Conservation (phyloP, 768 basidiomycete genomes). For the Calocybe cyanea region DNA sequence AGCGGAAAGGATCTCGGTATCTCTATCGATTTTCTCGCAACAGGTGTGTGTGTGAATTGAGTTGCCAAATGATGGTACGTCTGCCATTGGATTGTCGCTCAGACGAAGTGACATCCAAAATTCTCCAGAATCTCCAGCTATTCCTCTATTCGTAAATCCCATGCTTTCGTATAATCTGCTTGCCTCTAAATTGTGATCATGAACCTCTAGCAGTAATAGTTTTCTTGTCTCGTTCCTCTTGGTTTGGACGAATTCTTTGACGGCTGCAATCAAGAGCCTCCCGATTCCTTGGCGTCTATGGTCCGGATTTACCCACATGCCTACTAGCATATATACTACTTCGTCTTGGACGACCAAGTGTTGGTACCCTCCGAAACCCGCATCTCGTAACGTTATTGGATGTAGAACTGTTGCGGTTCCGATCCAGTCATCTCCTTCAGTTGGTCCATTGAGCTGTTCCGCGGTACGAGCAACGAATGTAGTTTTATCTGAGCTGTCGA, state of each 20-base stretch:
- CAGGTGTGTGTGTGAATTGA: no score
- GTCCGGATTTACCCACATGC: slow-evolving; percentile 11
- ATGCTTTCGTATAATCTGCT: slow-evolving; percentile 4
- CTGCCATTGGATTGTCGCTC: no score
- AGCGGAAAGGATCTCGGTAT: neutral
- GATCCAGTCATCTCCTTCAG: slow-evolving; percentile 9
- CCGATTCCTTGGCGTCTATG: slow-evolving; percentile 8
- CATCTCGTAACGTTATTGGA: slow-evolving; percentile 10
- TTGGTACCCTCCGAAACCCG: neutral
- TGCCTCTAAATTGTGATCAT: slow-evolving; percentile 2
- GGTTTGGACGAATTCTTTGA: neutral
- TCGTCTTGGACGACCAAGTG: slow-evolving; percentile 1
- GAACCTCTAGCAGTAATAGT: slow-evolving; percentile 5
- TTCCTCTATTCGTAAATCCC: slow-evolving; percentile 4
- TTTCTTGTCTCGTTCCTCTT: neutral
- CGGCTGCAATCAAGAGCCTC: slow-evolving; percentile 3
- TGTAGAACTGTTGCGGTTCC: slow-evolving; percentile 17
- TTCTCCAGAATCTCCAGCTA: slow-evolving; percentile 4
- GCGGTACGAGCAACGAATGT: slow-evolving; percentile 17
- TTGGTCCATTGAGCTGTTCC: neutral
- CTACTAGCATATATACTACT: slow-evolving; percentile 4
- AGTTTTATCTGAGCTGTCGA: slow-evolving; percentile 17
- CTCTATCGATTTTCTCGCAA: neutral
- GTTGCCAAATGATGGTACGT: no score
- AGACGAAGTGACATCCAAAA: slow-evolving; percentile 2